These are phyloP conservation scores for Echria macrotheca DNA, from an alignment of 495 filamentous ascomycete species.

Conservation along the genomic window DNA sequence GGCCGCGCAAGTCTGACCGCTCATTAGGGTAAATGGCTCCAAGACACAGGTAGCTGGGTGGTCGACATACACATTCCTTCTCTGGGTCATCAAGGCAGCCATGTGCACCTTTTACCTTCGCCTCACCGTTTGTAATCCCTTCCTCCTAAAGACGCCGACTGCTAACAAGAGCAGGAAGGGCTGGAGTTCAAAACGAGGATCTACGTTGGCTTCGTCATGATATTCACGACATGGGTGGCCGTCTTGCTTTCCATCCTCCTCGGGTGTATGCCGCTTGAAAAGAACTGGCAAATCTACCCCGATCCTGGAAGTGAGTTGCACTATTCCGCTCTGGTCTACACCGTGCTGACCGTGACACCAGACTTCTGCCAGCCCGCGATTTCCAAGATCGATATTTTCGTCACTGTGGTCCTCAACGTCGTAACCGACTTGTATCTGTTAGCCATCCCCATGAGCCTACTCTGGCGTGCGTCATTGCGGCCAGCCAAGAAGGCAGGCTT, in stretches of 20 bases:
- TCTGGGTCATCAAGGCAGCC: slow-evolving; percentile 56
- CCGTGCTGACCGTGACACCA: slow-evolving; percentile 13
- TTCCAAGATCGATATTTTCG: slow-evolving; percentile 38
- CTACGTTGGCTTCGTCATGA: slow-evolving; percentile 47
- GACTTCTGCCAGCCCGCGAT: slow-evolving; percentile 47
- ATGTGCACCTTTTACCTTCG: slow-evolving; percentile 57
- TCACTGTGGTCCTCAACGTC: slow-evolving; percentile 45
- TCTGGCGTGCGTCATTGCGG: slow-evolving; percentile 43
- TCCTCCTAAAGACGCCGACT: not conserved
- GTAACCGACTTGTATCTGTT: slow-evolving; percentile 50
- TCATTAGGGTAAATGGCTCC: slow-evolving; percentile 50
- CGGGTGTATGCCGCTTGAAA: slow-evolving; percentile 45
- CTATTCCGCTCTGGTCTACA: not conserved
- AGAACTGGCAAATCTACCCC: slow-evolving; percentile 53
- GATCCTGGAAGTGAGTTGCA: slow-evolving; percentile 44
- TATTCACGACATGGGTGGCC: slow-evolving; percentile 48
- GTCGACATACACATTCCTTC: slow-evolving; percentile 50
- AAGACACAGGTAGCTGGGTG: slow-evolving; percentile 57
- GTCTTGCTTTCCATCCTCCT: slow-evolving; percentile 50
- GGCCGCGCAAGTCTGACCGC: too few relatives aligned
- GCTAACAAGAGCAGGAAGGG: slow-evolving; percentile 29
- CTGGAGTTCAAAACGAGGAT: slow-evolving; percentile 47
- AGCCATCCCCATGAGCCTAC: slow-evolving; percentile 48
- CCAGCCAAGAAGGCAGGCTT: slow-evolving; percentile 42
- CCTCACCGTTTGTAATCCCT: slow-evolving; percentile 42